Evolutionary conservation across 2,329 filamentous ascomycete genomes (phyloP), one percentile per base, ranked within the genome.

Genomic region (Ophiostoma himal-ulmi): DNA sequence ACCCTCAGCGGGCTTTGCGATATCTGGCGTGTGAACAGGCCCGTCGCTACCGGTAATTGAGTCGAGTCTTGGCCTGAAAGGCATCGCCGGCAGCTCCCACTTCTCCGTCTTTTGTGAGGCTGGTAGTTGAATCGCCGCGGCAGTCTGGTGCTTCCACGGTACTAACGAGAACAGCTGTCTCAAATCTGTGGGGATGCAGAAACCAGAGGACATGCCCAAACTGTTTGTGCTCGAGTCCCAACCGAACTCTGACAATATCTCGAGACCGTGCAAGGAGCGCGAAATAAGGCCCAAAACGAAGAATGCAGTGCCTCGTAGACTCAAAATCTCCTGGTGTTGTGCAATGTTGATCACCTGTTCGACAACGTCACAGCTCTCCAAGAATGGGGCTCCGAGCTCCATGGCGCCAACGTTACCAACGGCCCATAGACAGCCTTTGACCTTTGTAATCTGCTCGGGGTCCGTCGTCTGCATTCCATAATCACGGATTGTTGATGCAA

Each of bases 321-420:
- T 96, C 88, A 99, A 90, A 68, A 99, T 91, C 74, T 94, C 89
- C 60, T 95, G 94, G 37, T 84, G 83, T 78, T 97, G 92, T 0
- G 95, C 95, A 77, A 99, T 97, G 73, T 88, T 85, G 66, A 98
- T 88, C 73, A 99, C 94, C 73, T 90, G 88, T 76, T 90, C 88
- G 22, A 98, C 93, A 52, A 98, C 93, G 74, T 97, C 92, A 52
- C 89, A 92, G 70, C 91, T 89, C 79, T 97, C 95, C 3, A 99
- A 84, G 78, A 99, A 99, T 0, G 93, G 93, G 0, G 94, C 94
- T 1, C 95, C 95, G 1, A 97, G 88, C 76, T 98, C 94, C 94
- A 99, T 98, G 0, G 94, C 97, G 0, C 95, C 95, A 52, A 99
- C 94, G 75, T 99, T 99, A 34, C 95, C 95, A 0, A 99, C 93